A percentile compares a stretch with the other conserved stretches of the same genome.
Conservation (phyloP, 257 asterid genomes). For the Plantago major region DNA sequence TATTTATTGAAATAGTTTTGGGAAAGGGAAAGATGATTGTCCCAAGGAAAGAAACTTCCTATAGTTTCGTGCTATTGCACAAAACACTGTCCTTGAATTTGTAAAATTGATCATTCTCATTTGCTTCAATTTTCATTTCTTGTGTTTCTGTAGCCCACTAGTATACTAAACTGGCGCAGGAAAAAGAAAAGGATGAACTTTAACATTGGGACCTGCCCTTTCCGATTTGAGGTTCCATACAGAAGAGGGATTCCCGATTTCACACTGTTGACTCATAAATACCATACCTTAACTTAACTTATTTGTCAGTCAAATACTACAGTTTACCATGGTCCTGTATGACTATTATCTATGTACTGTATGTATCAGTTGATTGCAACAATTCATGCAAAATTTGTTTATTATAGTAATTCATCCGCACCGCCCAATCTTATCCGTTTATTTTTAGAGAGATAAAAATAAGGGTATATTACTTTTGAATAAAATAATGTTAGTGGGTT, state of each 20-base stretch:
- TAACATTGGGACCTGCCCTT: constrained; percentile 12
- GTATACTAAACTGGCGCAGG: background rate
- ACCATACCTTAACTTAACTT: background rate
- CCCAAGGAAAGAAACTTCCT: constrained; percentile 7
- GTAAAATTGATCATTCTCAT: background rate
- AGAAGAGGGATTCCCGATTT: constrained; percentile 7
- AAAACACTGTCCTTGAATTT: background rate
- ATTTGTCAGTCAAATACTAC: too few species aligned
- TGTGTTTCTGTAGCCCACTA: constrained; percentile 12
- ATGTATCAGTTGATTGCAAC: too few species aligned
- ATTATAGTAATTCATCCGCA: too few species aligned
- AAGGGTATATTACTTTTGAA: too few species aligned
- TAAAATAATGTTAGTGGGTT: too few species aligned
- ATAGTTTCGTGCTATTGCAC: background rate
- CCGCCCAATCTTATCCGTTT: too few species aligned
- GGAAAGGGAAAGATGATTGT: background rate
- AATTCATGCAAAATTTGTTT: too few species aligned
- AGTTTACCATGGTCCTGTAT: too few species aligned
- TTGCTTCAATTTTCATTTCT: background rate
- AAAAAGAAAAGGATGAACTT: background rate
- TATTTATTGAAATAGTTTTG: background rate
- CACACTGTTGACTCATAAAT: background rate
- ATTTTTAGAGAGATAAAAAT: too few species aligned
- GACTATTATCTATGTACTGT: too few species aligned
- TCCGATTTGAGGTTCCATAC: constrained; percentile 9